Base-by-base conservation (phyloP, 2,329 filamentous ascomycete genomes). In the Penicillium frequentans region DNA sequence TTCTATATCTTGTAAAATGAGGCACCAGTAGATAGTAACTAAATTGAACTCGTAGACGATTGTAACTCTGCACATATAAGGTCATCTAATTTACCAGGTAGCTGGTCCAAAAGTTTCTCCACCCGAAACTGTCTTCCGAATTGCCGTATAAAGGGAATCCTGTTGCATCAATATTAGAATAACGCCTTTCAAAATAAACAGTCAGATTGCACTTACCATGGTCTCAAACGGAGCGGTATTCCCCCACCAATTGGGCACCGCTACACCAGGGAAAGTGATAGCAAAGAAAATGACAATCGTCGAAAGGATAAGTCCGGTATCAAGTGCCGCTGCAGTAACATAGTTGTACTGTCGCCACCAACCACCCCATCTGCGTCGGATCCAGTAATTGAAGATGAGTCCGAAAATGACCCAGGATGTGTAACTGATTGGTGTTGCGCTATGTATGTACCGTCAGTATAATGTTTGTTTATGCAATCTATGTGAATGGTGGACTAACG, bases 201-300 rank as follows among this genome's bases (percentile, higher is more conserved):
- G 37, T 27, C 27, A 13, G 21, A 5, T 31, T 29, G 5, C 11
- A 55, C 58, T 54, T 56, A 68, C 66, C 57, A 62, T 58, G 11
- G 65, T 68, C 35, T 65, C 51, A 51, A 60, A 64, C 2, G 67
- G 64, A n/a, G 68, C 68, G 13, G 59, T 62, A 55, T 76, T 75
- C 3, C 72, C 72, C 86, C 86, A 89, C 86, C 87, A 90, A 37
- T 80, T 68, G 2, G 85, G 84, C 47, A 81, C 70, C 7, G 70
- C 68, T 11, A 79, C 77, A 47, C 78, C 77, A 0, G 85, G 85
- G 54, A 89, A 72, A 57, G 84, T 85, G 39, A 90, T 75, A 1
- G 84, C 82, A 67, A 89, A 87, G 76, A 90, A 89, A 52, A 90
- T 84, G 56, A 90, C 73, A 43, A 90, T 79, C 0, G 86, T 86